These are phyloP conservation scores for Phyllosticta paracitricarpa DNA, from an alignment of 2,329 filamentous ascomycete genomes.

Conservation along the genomic window DNA sequence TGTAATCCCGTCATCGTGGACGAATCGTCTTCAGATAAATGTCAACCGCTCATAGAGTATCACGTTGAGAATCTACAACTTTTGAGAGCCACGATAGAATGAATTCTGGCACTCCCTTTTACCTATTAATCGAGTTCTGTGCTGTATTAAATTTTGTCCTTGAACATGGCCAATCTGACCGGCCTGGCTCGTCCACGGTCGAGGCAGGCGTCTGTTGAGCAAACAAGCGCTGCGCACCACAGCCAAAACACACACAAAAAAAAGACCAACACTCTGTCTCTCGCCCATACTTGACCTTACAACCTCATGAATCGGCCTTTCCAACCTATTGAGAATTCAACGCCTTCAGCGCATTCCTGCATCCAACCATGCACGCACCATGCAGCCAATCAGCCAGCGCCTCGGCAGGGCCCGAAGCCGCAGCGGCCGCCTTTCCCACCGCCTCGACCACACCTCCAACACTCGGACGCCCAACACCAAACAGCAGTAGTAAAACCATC, in stretches of 20 bases:
- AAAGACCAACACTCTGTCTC: neutral
- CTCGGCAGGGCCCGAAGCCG: neutral
- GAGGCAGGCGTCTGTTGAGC: neutral
- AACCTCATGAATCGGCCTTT: neutral
- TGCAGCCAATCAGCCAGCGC: neutral
- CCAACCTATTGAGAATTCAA: neutral
- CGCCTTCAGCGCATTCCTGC: neutral
- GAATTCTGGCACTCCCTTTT: too few species aligned
- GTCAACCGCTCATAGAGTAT: too few species aligned
- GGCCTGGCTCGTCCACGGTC: too few species aligned
- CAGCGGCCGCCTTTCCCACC: neutral
- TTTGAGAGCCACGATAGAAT: too few species aligned
- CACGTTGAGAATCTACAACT: too few species aligned
- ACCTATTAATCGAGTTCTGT: too few species aligned
- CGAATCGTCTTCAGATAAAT: too few species aligned
- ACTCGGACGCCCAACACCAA: neutral
- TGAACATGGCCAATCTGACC: too few species aligned
- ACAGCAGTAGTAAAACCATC: neutral
- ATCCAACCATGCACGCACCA: neutral
- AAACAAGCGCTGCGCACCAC: neutral
- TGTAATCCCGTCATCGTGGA: too few species aligned
- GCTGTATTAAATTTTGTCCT: too few species aligned
- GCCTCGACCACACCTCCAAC: neutral
- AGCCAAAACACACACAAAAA: neutral
- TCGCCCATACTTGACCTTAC: neutral